These are phyloP conservation scores for Hypoxylon crocopeplum DNA, from an alignment of 495 filamentous ascomycete species.

Conservation along the genomic window DNA sequence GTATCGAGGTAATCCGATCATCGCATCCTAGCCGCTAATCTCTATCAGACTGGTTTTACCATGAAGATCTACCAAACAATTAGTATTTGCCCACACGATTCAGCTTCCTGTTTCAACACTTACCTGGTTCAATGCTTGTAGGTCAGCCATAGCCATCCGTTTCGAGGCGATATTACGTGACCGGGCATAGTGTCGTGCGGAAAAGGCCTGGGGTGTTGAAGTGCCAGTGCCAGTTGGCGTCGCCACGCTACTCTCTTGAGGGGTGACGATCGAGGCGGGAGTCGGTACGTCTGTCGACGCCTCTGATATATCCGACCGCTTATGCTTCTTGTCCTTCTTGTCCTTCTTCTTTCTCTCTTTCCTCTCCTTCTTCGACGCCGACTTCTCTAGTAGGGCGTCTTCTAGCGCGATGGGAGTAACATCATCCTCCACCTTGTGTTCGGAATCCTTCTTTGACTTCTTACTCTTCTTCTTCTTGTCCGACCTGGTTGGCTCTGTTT, in stretches of 20 bases:
- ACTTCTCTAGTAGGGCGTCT: slow-evolving; percentile 33
- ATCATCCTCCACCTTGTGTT: slow-evolving; percentile 10
- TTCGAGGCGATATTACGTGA: slow-evolving; percentile 36
- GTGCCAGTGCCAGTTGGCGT: slow-evolving; percentile 25
- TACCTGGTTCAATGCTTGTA: slow-evolving; percentile 34
- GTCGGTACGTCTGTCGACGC: slow-evolving; percentile 12
- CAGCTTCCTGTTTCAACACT: background rate
- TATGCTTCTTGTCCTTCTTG: slow-evolving; percentile 54
- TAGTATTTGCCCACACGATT: background rate
- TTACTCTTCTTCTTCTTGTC: slow-evolving; percentile 40
- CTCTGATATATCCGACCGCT: slow-evolving; percentile 33
- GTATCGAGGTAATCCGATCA: slow-evolving; percentile 23
- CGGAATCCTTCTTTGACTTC: slow-evolving; percentile 28
- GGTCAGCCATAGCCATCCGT: slow-evolving; percentile 33
- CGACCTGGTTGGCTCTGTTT: slow-evolving; percentile 22
- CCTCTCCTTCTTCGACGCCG: slow-evolving; percentile 45
- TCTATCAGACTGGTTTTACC: slow-evolving; percentile 30
- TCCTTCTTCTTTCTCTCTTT: slow-evolving; percentile 49
- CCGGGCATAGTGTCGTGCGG: slow-evolving; percentile 22
- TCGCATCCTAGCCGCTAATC: background rate
- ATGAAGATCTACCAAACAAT: slow-evolving; percentile 29
- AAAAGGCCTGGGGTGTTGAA: slow-evolving; percentile 26
- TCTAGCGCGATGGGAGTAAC: slow-evolving; percentile 1
- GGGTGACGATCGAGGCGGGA: background rate
- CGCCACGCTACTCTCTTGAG: slow-evolving; percentile 24